phyloP scores from a whole-genome alignment of 805 yeast genomes.

The Jamesozyma spencerorum region DNA sequence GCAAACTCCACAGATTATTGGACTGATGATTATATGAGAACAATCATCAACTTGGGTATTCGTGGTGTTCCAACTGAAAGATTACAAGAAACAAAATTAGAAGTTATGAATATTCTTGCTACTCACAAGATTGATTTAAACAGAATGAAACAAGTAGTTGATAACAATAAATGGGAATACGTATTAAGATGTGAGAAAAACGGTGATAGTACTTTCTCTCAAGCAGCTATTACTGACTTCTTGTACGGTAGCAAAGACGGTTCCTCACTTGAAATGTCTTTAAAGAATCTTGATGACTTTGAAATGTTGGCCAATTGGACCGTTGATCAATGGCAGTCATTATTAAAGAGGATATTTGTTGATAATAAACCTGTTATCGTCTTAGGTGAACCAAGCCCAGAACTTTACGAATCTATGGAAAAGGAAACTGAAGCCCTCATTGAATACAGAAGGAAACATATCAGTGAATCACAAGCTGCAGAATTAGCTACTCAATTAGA shows the following conservation, averaged over 20 bases:
- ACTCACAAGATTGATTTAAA: slow-evolving; percentile 56
- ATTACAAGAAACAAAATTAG: slow-evolving; percentile 44
- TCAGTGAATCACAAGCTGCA: slow-evolving; percentile 54
- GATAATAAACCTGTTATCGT: slow-evolving; percentile 57
- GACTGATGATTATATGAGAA: slow-evolving; percentile 63
- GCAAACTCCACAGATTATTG: slow-evolving; percentile 63
- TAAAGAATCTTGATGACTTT: slow-evolving; percentile 50
- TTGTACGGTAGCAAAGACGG: slow-evolving; percentile 65
- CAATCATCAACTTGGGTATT: slow-evolving; percentile 46
- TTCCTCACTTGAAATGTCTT: slow-evolving; percentile 45
- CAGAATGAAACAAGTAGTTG: slow-evolving; percentile 59
- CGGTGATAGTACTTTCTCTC: slow-evolving; percentile 47
- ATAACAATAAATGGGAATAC: slow-evolving; percentile 53
- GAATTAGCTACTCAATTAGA: slow-evolving; percentile 44
- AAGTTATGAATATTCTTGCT: slow-evolving; percentile 41
- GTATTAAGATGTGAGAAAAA: slow-evolving; percentile 54
- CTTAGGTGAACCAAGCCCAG: slow-evolving; percentile 56
- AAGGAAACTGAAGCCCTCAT: slow-evolving; percentile 40
- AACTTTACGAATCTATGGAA: slow-evolving; percentile 45
- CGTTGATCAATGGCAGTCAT: slow-evolving; percentile 53
- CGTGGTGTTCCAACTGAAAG: slow-evolving; percentile 70
- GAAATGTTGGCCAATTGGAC: slow-evolving; percentile 48
- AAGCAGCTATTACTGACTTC: slow-evolving; percentile 67
- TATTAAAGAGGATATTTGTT: slow-evolving; percentile 46
- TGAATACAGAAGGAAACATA: slow-evolving; percentile 39